Evolutionary conservation across 163 green algal species (phyloP).

Genomic region (Scenedesmus sp.): DNA sequence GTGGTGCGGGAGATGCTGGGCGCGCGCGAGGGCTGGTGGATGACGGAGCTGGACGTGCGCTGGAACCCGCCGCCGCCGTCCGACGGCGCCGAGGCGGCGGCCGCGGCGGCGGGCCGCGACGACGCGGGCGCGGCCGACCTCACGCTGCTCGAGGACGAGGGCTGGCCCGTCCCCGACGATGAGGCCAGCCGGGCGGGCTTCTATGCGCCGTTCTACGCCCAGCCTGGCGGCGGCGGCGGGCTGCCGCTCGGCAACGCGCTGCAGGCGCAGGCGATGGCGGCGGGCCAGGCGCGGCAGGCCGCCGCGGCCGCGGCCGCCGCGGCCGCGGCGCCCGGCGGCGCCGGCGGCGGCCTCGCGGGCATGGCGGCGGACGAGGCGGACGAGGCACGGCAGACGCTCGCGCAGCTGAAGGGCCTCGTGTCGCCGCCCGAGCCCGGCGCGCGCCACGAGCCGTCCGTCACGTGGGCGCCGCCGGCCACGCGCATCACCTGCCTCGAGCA

Average conservation of each 20-base stretch:
- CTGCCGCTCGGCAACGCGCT: no score
- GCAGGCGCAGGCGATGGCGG: no score
- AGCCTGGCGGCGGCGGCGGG: no score
- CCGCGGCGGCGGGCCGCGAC: not conserved
- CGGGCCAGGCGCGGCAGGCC: no score
- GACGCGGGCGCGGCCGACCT: not conserved
- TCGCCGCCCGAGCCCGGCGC: not conserved
- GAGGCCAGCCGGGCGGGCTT: constrained; percentile 14
- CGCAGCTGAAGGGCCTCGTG: constrained; percentile 1
- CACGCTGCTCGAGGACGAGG: not conserved
- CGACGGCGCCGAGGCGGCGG: no score
- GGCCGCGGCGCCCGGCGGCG: no score
- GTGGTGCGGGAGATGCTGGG: constrained; percentile 48
- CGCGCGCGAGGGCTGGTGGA: constrained; percentile 33
- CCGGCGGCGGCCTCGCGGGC: not conserved
- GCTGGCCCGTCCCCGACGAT: constrained; percentile 4
- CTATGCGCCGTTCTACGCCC: constrained; percentile 27
- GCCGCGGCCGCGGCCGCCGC: no score
- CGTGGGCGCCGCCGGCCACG: constrained; percentile 5
- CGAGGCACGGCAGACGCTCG: constrained; percentile 7
- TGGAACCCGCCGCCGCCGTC: constrained; percentile 43
- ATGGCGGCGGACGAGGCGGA: constrained; percentile 28
- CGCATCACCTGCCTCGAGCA: constrained; percentile 17
- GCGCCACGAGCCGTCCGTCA: constrained; percentile 1
- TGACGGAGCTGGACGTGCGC: constrained; percentile 27